phyloP scores from a whole-genome alignment of 164 flowering plant genomes.

The Berberis thunbergii region DNA sequence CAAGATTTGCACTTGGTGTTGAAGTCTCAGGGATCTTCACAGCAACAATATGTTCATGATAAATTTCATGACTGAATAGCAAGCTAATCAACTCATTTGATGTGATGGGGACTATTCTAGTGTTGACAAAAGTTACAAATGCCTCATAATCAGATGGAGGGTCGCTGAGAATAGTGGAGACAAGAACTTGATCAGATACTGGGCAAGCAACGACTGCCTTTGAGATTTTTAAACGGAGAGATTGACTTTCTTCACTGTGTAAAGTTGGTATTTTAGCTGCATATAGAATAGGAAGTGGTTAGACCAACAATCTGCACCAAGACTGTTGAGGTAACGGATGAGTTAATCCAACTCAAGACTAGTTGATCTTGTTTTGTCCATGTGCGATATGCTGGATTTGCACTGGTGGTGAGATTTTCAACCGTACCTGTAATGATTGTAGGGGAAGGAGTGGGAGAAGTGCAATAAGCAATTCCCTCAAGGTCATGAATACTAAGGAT shows the following conservation, averaged over 20 bases:
- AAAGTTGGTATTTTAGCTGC: neutral
- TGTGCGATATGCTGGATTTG: neutral
- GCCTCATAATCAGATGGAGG: neutral
- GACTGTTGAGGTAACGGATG: neutral
- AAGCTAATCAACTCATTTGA: neutral
- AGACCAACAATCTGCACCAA: neutral
- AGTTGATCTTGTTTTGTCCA: neutral
- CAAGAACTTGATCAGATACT: neutral
- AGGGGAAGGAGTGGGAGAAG: neutral
- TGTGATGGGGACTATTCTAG: neutral
- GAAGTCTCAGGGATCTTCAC: slow-evolving; percentile 33
- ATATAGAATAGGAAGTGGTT: neutral
- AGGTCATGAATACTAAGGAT: neutral
- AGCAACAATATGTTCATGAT: slow-evolving; percentile 1
- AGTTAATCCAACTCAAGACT: neutral
- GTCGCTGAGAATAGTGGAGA: neutral
- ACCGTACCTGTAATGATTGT: neutral
- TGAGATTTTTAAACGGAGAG: neutral
- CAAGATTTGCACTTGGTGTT: neutral
- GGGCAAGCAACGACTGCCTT: neutral
- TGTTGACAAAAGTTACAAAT: neutral
- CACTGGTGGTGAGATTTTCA: neutral
- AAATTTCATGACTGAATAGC: neutral
- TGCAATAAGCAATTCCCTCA: neutral
- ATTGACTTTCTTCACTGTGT: neutral